phyloP scores from a whole-genome alignment of 2,329 filamentous ascomycete genomes.

The Cercospora beticola region DNA sequence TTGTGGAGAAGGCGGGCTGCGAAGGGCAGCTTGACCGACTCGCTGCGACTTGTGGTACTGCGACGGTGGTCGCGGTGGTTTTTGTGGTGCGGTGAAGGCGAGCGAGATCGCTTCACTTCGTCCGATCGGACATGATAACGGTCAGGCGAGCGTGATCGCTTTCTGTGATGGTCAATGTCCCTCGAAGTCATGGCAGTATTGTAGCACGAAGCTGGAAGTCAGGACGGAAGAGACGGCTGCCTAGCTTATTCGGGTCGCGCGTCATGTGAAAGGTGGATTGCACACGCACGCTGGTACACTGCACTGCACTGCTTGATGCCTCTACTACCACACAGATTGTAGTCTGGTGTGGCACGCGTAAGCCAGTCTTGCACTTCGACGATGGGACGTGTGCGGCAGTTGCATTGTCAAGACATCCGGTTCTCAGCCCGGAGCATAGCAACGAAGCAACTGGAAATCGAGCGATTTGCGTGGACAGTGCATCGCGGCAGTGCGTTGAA shows the following conservation, averaged over 20 bases:
- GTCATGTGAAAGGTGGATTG: neutral
- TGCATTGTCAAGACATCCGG: neutral
- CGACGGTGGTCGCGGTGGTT: constrained; percentile 8
- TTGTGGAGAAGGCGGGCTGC: constrained; percentile 60
- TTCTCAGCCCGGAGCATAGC: neutral
- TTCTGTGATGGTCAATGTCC: constrained; percentile 30
- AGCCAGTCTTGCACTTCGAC: neutral
- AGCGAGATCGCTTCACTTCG: constrained; percentile 29
- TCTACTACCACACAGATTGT: neutral
- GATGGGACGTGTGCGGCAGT: neutral
- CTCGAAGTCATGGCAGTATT: constrained; percentile 6
- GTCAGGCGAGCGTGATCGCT: constrained; percentile 31
- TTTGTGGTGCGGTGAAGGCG: constrained; percentile 30
- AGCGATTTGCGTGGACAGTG: neutral
- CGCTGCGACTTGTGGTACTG: neutral
- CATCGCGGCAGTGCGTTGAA: neutral
- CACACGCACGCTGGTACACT: neutral
- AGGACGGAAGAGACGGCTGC: neutral
- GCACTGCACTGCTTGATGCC: no score
- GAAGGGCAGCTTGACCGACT: constrained; percentile 26
- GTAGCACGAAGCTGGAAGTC: neutral
- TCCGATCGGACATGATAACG: constrained; percentile 1
- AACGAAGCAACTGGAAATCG: neutral
- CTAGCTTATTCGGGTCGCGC: neutral
- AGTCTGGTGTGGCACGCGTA: neutral